Percentiles rank a stretch among this genome's conserved stretches.
Evolutionary conservation across 2,329 filamentous ascomycete genomes (phyloP).

Genomic region (Trematosphaeria pertusa): DNA sequence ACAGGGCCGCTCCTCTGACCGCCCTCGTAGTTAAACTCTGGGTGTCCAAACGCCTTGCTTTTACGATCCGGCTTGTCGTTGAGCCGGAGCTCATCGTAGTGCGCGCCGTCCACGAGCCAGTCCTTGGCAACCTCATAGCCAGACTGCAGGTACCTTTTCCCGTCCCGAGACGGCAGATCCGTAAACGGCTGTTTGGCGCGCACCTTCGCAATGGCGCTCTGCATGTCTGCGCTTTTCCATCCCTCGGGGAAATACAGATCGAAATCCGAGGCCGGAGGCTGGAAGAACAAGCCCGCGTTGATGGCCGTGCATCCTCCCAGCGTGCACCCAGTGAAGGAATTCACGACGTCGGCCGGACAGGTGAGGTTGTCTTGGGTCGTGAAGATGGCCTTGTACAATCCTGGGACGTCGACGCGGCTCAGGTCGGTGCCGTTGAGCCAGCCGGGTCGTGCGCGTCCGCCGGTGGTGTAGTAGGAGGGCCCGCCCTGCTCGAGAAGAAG

Average conservation of each 20-base stretch:
- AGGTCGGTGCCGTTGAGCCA: slow-evolving; percentile 59
- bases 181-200: slow-evolving; percentile 54
- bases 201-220: slow-evolving; percentile 55
- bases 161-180: slow-evolving; percentile 54
- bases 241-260: slow-evolving; percentile 58
- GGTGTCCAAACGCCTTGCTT: slow-evolving; percentile 57
- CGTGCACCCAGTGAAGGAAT: slow-evolving; percentile 58
- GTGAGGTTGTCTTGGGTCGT: slow-evolving; percentile 48
- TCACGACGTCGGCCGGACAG: slow-evolving; percentile 50
- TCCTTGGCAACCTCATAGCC: slow-evolving; percentile 56
- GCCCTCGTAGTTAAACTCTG: slow-evolving; percentile 57
- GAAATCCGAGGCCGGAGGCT: slow-evolving; percentile 62
- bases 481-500: slow-evolving; percentile 61
- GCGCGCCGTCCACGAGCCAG: slow-evolving; percentile 60
- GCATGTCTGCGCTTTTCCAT: slow-evolving; percentile 61
- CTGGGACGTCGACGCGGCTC: slow-evolving; percentile 62
- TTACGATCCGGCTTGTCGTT: slow-evolving; percentile 57
- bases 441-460: slow-evolving; percentile 55
- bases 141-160: slow-evolving; percentile 55
- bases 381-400: slow-evolving; percentile 61
- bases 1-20: slow-evolving; percentile 60
- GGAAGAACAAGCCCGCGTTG: slow-evolving; percentile 62
- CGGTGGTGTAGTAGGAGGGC: slow-evolving; percentile 58
- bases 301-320: slow-evolving; percentile 62
- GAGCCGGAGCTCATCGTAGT: slow-evolving; percentile 57